A percentile compares a stretch with the other conserved stretches of the same genome.
Conservation (phyloP, 2,329 filamentous ascomycete genomes). For the Mollisia scopiformis region DNA sequence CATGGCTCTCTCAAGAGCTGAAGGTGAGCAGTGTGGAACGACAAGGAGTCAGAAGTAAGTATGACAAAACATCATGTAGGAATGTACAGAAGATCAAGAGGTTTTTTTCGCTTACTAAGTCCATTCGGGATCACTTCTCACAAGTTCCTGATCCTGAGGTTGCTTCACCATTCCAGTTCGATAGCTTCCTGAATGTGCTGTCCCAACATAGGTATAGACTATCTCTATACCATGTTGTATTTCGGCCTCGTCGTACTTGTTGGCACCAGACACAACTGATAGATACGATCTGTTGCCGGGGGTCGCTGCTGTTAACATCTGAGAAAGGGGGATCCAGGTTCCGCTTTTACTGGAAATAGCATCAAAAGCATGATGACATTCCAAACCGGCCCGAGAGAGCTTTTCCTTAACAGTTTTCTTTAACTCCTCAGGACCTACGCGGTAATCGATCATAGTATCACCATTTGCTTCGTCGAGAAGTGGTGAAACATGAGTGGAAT, state of each 20-base stretch:
- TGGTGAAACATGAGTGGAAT: slow-evolving; percentile 45
- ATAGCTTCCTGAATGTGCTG: slow-evolving; percentile 11
- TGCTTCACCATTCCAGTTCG: slow-evolving; percentile 19
- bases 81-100: no score
- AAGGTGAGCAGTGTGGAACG: no score
- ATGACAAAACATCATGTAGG: no score
- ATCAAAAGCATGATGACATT: slow-evolving; percentile 25
- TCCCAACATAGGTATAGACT: slow-evolving; percentile 13
- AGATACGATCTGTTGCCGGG: slow-evolving; percentile 31
- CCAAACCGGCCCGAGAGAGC: slow-evolving; percentile 3
- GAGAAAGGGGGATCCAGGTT: slow-evolving; percentile 20
- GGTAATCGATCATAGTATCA: slow-evolving; percentile 57
- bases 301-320: slow-evolving; percentile 31
- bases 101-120: no score
- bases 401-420: slow-evolving; percentile 22
- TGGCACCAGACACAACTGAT: slow-evolving; percentile 18
- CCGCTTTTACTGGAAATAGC: slow-evolving; percentile 18
- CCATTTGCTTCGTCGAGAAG: slow-evolving; percentile 52
- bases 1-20: no score
- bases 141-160: slow-evolving; percentile 4
- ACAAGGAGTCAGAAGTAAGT: no score
- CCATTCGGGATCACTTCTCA: slow-evolving; percentile 13
- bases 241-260: slow-evolving; percentile 12
- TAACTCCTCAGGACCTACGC: slow-evolving; percentile 46
- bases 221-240: slow-evolving; percentile 10